phyloP scores from a whole-genome alignment of 1,284 basidiomycete genomes.

The Rhodotorula mucilaginosa region DNA sequence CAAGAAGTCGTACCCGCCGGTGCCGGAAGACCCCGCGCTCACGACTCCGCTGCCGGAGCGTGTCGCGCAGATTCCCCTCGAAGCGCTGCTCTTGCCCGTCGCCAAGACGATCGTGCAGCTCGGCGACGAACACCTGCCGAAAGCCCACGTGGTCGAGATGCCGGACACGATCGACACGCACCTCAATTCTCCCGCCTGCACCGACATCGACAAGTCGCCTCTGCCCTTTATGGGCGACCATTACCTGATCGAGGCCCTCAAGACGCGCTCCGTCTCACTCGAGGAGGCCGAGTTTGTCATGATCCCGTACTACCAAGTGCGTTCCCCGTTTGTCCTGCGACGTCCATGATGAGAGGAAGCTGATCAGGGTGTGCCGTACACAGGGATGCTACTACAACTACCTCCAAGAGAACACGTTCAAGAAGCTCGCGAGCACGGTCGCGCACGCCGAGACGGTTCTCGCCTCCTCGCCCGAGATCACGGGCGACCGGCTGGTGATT shows the following conservation, averaged over 20 bases:
- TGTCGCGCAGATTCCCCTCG: conserved; percentile 38
- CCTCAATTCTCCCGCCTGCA: conserved; percentile 36
- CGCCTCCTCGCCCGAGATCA: conserved; percentile 40
- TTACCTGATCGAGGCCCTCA: conserved; percentile 39
- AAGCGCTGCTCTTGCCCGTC: conserved; percentile 39
- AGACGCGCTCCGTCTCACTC: conserved; percentile 44
- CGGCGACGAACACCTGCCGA: conserved; percentile 32
- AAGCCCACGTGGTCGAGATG: conserved; percentile 34
- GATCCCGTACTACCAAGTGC: conserved; percentile 51
- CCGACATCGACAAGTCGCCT: conserved; percentile 37
- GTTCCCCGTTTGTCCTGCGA: background rate
- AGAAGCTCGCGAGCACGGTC: conserved; percentile 46
- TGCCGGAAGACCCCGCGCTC: background rate
- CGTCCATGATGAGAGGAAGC: background rate
- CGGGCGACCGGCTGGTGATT: conserved; percentile 46
- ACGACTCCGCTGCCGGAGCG: conserved; percentile 21
- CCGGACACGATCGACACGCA: conserved; percentile 42
- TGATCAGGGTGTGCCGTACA: background rate
- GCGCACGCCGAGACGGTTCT: conserved; percentile 39
- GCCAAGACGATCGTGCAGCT: conserved; percentile 38
- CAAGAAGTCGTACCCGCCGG: conserved; percentile 24
- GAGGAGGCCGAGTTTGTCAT: conserved; percentile 53
- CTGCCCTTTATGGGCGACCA: conserved; percentile 43
- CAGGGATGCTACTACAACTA: conserved; percentile 51
- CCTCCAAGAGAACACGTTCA: conserved; percentile 46